These are phyloP conservation scores for Dendrothele bispora DNA, from an alignment of 768 basidiomycete genomes.

Conservation along the genomic window DNA sequence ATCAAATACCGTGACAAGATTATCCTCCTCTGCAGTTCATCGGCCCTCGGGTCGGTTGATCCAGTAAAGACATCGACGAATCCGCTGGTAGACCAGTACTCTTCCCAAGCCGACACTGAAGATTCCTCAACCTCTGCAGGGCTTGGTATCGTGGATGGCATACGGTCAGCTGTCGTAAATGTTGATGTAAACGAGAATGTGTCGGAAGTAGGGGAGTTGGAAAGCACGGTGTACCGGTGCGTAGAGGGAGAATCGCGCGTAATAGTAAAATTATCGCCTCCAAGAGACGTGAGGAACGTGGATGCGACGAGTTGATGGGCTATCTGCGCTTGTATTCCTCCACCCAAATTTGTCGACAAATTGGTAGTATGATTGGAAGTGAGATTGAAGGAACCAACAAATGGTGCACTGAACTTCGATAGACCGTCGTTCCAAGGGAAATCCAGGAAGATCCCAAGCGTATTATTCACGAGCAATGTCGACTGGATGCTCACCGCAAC, in stretches of 20 bases:
- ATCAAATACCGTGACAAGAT: slow-evolving; percentile 57
- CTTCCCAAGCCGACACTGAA: slow-evolving; percentile 40
- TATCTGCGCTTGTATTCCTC: slow-evolving; percentile 33
- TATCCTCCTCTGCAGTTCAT: slow-evolving; percentile 57
- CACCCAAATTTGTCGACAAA: slow-evolving; percentile 10
- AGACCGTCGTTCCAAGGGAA: slow-evolving; percentile 64
- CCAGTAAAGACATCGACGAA: slow-evolving; percentile 54
- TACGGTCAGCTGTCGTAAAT: slow-evolving; percentile 27
- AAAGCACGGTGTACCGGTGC: slow-evolving; percentile 49
- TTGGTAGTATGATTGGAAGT: slow-evolving; percentile 46
- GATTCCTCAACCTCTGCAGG: slow-evolving; percentile 28
- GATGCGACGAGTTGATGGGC: slow-evolving; percentile 39
- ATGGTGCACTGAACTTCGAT: slow-evolving; percentile 54
- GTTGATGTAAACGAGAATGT: slow-evolving; percentile 37
- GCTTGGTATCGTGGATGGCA: slow-evolving; percentile 16
- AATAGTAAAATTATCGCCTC: slow-evolving; percentile 39
- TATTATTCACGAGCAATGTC: slow-evolving; percentile 32
- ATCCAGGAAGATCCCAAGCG: slow-evolving; percentile 51
- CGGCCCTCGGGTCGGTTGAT: slow-evolving; percentile 48
- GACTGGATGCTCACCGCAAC: slow-evolving; percentile 43
- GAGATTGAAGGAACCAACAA: slow-evolving; percentile 53
- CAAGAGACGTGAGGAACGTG: slow-evolving; percentile 42
- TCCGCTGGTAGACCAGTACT: slow-evolving; percentile 47
- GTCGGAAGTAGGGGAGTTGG: slow-evolving; percentile 21
- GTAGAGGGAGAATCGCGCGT: slow-evolving; percentile 38